Conservation (phyloP, 768 basidiomycete genomes). For the Termitomyces sp. region DNA sequence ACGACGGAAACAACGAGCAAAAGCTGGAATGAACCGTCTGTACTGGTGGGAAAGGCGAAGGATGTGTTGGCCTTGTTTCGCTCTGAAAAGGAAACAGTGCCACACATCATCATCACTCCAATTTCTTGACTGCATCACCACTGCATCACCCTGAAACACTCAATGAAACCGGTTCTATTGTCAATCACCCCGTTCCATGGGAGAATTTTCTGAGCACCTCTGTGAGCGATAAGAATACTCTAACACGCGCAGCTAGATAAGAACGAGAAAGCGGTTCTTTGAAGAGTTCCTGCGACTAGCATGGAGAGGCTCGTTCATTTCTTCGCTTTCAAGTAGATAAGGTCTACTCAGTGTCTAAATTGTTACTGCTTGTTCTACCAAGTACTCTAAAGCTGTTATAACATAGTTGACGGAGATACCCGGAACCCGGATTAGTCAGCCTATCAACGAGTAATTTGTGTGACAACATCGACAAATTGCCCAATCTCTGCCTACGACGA, state of each 20-base stretch:
- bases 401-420: constrained; percentile 2
- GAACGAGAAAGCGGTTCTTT: too few relatives aligned
- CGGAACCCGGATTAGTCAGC: constrained; percentile 16
- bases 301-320: too few relatives aligned
- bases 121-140: background rate
- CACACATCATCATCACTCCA: constrained; percentile 13
- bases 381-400: too few relatives aligned
- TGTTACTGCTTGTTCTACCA: too few relatives aligned
- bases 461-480: constrained; percentile 10
- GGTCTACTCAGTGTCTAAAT: too few relatives aligned
- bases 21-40: constrained; percentile 10
- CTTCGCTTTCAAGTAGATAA: too few relatives aligned
- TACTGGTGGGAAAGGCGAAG: constrained; percentile 16
- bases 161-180: background rate
- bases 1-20: constrained; percentile 15
- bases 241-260: too few relatives aligned
- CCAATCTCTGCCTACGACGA: constrained; percentile 3
- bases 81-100: constrained; percentile 12
- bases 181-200: background rate
- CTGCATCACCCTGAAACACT: constrained; percentile 1
- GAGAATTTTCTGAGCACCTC: background rate
- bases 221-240: background rate
- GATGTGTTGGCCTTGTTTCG: constrained; percentile 14
- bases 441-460: background rate
- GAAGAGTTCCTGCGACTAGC: too few relatives aligned